Percentiles rank a stretch among this genome's conserved stretches.
Evolutionary conservation across 371 early-diverging fungal genomes (phyloP).

Genomic region (Mortierella sp.): DNA sequence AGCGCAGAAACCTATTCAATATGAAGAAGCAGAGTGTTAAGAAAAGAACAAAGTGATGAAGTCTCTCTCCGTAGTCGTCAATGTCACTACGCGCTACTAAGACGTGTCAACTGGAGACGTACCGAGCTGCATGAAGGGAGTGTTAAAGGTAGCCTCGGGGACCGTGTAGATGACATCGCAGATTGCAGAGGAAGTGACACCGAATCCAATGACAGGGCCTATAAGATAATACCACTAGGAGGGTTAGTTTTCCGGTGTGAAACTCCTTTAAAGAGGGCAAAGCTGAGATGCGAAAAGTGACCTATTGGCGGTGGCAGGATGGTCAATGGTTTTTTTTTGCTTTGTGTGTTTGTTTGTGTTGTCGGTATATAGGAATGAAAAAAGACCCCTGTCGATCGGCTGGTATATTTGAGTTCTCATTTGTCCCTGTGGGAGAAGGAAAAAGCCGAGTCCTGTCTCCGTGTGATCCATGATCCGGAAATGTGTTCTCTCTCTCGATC

Average conservation of each 20-base stretch:
- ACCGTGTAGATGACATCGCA: conserved; percentile 80
- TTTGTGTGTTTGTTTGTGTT: neutral
- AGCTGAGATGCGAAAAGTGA: too few relatives aligned
- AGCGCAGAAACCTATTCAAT: conserved; percentile 70
- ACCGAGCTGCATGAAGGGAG: conserved; percentile 82
- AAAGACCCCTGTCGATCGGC: neutral
- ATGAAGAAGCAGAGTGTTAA: neutral
- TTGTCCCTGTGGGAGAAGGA: conserved; percentile 11
- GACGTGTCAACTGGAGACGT: neutral
- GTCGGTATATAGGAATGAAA: neutral
- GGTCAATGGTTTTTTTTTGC: neutral
- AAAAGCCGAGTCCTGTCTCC: neutral
- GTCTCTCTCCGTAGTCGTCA: neutral
- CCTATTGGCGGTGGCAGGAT: neutral
- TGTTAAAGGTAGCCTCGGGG: conserved; percentile 73
- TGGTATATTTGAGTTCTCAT: neutral
- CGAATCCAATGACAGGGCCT: conserved; percentile 82
- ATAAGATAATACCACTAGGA: conserved; percentile 25
- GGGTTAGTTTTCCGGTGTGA: neutral
- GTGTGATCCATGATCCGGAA: conserved; percentile 7
- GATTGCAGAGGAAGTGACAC: conserved; percentile 75
- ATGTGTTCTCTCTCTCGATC: conserved; percentile 3
- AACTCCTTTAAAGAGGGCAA: too few relatives aligned
- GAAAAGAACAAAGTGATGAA: neutral
- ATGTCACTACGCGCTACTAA: neutral